Base-by-base conservation (phyloP, 108 stramenopile species). In the Schizochytrium sp. region DNA sequence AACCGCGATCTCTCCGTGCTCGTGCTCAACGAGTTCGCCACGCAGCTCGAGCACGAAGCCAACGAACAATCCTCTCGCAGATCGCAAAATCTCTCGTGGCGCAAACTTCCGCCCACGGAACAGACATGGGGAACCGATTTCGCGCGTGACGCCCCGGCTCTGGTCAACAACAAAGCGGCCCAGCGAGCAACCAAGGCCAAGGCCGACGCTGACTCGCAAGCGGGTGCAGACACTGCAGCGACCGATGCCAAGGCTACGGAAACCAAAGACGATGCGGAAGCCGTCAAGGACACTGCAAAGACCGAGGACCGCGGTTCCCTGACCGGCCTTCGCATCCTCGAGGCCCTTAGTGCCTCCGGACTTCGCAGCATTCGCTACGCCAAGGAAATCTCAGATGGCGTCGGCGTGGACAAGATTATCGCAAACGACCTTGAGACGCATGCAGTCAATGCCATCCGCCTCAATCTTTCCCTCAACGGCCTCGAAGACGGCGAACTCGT, bases 321-420 rank as follows among this genome's bases (percentile, higher is more conserved):
- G 48, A 88, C 91, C 58, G 99, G 99, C 5, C 90, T 98, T 43
- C 90, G 92, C 16, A 95, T 99, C 72, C 94, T 99, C 18, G 99
- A 99, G 90, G 98, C 97, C 21, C 92, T 99, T 58, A 97, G 98
- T 0, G 99, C 99, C 18, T 96, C 98, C 5, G 99, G 98, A 44
- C 90, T 99, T 58, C 96, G 99, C 87, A 97, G 97, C 12, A 90
- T 98, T 34, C 94, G 99, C 83, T 99, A 99, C 90, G 96, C 95
- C 93, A 97, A 98, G 87, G 98, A 98, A 92, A 95, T 98, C 71
- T 57, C 44, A 5, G 89, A 89, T 21, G 89, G 89, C 55, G 95
- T 96, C 5, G 96, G 96, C 34, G 93, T 98, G 2, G 91, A 95
- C 60, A 94, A 97, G 58, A 93, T 98, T 43, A 94, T 98, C 5